phyloP scores from a whole-genome alignment of 2,329 filamentous ascomycete species.

The Cladosporium sp. region DNA sequence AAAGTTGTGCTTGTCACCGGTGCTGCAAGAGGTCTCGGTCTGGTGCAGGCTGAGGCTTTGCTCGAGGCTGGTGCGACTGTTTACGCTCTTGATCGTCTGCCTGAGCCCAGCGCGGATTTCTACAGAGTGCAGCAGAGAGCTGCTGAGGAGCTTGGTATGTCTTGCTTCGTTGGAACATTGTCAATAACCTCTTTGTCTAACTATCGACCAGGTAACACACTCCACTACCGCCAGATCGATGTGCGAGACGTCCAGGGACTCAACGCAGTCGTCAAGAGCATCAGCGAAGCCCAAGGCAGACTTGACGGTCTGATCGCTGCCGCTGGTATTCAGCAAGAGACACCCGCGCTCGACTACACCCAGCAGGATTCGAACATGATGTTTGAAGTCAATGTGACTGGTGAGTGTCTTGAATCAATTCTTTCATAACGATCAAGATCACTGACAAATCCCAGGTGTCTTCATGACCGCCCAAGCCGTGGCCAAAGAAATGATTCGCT shows the following conservation, averaged over 20 bases:
- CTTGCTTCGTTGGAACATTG: neutral
- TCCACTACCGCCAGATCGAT: slow-evolving; percentile 75
- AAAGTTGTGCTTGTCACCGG: slow-evolving; percentile 69
- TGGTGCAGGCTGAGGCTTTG: slow-evolving; percentile 67
- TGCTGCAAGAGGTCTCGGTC: slow-evolving; percentile 65
- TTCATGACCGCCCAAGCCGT: slow-evolving; percentile 62
- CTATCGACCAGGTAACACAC: slow-evolving; percentile 42
- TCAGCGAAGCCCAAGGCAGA: slow-evolving; percentile 64
- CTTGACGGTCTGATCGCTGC: slow-evolving; percentile 75
- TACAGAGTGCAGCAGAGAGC: slow-evolving; percentile 60
- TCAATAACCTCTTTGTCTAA: neutral
- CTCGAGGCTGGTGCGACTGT: slow-evolving; percentile 71
- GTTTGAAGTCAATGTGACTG: slow-evolving; percentile 51
- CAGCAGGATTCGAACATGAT: slow-evolving; percentile 57
- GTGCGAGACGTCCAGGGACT: slow-evolving; percentile 67
- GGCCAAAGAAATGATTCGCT: slow-evolving; percentile 59
- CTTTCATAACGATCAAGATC: neutral
- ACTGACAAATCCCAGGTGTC: slow-evolving; percentile 43
- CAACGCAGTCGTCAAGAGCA: slow-evolving; percentile 61
- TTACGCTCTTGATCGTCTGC: slow-evolving; percentile 61
- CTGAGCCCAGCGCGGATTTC: slow-evolving; percentile 58
- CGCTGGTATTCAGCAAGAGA: slow-evolving; percentile 77
- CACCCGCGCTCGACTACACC: slow-evolving; percentile 71
- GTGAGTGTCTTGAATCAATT: neutral
- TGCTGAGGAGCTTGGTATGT: slow-evolving; percentile 52